phyloP scores from a whole-genome alignment of 176 grass and related monocot species.

The Juncus inflexus region DNA sequence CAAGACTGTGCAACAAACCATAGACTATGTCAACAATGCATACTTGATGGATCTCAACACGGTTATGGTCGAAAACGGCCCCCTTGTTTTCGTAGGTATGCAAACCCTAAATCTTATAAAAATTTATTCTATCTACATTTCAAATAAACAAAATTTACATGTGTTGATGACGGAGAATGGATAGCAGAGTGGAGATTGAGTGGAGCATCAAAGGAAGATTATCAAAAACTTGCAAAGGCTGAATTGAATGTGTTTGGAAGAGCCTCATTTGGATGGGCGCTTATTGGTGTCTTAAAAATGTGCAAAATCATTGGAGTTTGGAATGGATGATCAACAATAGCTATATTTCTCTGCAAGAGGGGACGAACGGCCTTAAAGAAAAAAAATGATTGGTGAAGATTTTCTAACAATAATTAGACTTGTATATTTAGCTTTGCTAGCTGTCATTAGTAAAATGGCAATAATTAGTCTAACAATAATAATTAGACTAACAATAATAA shows the following conservation, averaged over 20 bases:
- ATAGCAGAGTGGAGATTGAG: slow-evolving; percentile 13
- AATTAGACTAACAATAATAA: too few species aligned
- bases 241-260: slow-evolving; percentile 32
- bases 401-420: too few species aligned
- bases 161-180: slow-evolving; percentile 37
- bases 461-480: too few species aligned
- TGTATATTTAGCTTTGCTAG: too few species aligned
- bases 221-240: slow-evolving; percentile 26
- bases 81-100: slow-evolving; percentile 42
- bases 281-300: slow-evolving; percentile 38
- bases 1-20: slow-evolving; percentile 34
- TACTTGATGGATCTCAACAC: slow-evolving; percentile 6
- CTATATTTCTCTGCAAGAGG: slow-evolving; percentile 22
- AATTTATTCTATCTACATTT: too few species aligned
- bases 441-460: too few species aligned
- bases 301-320: slow-evolving; percentile 23
- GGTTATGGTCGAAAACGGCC: slow-evolving; percentile 29
- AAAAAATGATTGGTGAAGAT: too few species aligned
- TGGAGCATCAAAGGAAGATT: slow-evolving; percentile 9
- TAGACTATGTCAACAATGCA: slow-evolving; percentile 29
- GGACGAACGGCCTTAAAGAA: too few species aligned
- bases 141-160: too few species aligned
- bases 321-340: slow-evolving; percentile 35
- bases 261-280: slow-evolving; percentile 43
- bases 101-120: background rate